Percentiles rank a stretch among this genome's conserved stretches.
Conservation (phyloP, 2,329 filamentous ascomycete genomes). For the Talaromyces islandicus region DNA sequence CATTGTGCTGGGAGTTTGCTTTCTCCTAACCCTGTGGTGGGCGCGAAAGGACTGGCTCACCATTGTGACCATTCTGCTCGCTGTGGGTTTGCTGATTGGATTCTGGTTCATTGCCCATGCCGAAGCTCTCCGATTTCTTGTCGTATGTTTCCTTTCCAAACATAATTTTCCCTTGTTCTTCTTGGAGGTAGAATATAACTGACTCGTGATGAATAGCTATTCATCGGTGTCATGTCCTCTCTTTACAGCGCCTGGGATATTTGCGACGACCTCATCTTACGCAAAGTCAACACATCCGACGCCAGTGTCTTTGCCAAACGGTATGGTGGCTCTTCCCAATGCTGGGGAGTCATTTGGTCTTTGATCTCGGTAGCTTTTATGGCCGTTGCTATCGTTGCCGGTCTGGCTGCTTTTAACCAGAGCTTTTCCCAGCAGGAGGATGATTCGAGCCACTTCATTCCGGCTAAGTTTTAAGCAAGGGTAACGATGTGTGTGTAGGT, state of each 20-base stretch:
- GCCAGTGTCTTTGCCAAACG: conserved; percentile 71
- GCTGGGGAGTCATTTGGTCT: conserved; percentile 76
- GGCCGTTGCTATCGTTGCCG: conserved; percentile 67
- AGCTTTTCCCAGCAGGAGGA: conserved; percentile 62
- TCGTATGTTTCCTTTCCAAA: conserved; percentile 39
- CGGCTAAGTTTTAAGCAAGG: conserved; percentile 15
- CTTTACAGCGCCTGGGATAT: conserved; percentile 83
- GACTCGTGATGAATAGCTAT: conserved; percentile 46
- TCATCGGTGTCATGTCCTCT: conserved; percentile 76
- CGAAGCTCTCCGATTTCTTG: conserved; percentile 65
- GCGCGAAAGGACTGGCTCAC: conserved; percentile 73
- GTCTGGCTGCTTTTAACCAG: conserved; percentile 69
- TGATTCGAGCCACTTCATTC: conserved; percentile 63
- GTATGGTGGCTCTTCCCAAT: conserved; percentile 73
- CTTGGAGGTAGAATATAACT: background rate
- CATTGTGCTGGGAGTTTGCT: conserved; percentile 66
- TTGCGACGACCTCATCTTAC: conserved; percentile 72
- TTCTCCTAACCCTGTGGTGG: conserved; percentile 77
- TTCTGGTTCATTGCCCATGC: conserved; percentile 78
- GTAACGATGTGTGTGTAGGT: background rate
- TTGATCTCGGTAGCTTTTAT: conserved; percentile 67
- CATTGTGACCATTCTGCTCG: conserved; percentile 62
- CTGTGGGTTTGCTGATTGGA: conserved; percentile 63
- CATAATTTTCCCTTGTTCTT: background rate
- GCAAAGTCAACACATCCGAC: conserved; percentile 75